These are phyloP conservation scores for Crotalaria pallida DNA, from an alignment of 306 rosid species.

Conservation along the genomic window DNA sequence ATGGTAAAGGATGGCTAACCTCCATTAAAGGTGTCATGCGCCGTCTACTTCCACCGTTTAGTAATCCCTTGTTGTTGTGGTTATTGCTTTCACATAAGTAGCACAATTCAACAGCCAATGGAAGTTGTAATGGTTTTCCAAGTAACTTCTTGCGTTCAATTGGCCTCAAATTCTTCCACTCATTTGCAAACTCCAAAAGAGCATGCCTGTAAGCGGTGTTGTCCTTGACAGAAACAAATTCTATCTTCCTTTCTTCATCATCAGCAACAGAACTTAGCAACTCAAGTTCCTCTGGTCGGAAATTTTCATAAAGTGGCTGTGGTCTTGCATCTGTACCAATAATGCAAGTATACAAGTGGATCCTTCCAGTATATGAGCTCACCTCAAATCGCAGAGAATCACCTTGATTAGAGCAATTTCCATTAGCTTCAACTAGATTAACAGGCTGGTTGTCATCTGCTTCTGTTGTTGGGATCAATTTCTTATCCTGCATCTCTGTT, in stretches of 20 bases:
- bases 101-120: slow-evolving; percentile 71
- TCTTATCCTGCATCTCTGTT: slow-evolving; percentile 45
- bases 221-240: slow-evolving; percentile 33
- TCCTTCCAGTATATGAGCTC: slow-evolving; percentile 86
- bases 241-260: slow-evolving; percentile 29
- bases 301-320: slow-evolving; percentile 69
- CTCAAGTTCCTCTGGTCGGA: slow-evolving; percentile 83
- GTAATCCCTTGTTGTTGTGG: slow-evolving; percentile 83
- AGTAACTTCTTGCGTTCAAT: slow-evolving; percentile 68
- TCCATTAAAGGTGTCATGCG: slow-evolving; percentile 77
- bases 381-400: slow-evolving; percentile 85
- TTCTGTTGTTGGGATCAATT: slow-evolving; percentile 19
- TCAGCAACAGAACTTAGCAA: slow-evolving; percentile 33
- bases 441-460: slow-evolving; percentile 32
- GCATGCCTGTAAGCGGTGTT: slow-evolving; percentile 42
- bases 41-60: slow-evolving; percentile 77
- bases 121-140: slow-evolving; percentile 90
- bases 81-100: slow-evolving; percentile 67
- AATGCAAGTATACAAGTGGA: slow-evolving; percentile 84
- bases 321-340: slow-evolving; percentile 75
- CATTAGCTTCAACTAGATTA: slow-evolving; percentile 35
- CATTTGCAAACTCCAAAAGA: slow-evolving; percentile 53
- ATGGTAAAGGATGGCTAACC: slow-evolving; percentile 74
- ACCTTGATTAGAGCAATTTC: slow-evolving; percentile 30
- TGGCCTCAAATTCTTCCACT: slow-evolving; percentile 81